phyloP scores from a whole-genome alignment of 106 monocot species.

The Allium cepa region DNA sequence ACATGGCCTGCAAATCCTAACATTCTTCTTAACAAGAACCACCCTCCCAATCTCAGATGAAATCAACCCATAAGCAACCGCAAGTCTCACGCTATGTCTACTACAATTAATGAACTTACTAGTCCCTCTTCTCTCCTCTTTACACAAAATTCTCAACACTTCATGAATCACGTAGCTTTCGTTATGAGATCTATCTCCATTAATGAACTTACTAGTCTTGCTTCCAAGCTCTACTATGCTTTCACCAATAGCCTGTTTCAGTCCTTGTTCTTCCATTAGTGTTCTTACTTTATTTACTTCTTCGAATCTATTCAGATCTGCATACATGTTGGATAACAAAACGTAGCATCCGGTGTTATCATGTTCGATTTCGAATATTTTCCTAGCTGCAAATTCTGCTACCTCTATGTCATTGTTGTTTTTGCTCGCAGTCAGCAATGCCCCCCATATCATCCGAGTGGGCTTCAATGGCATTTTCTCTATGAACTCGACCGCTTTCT shows the following conservation, averaged over 20 bases:
- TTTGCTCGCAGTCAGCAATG: constrained; percentile 79
- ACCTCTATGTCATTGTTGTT: constrained; percentile 47
- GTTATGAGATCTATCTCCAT: constrained; percentile 50
- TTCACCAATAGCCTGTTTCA: constrained; percentile 32
- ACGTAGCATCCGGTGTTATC: constrained; percentile 90
- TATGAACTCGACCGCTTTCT: constrained; percentile 49
- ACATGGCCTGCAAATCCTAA: constrained; percentile 66
- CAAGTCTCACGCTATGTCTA: constrained; percentile 63
- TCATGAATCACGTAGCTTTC: constrained; percentile 30
- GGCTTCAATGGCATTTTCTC: constrained; percentile 55
- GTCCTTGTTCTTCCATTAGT: constrained; percentile 48
- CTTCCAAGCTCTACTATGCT: constrained; percentile 43
- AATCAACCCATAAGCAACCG: constrained; percentile 57
- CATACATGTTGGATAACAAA: constrained; percentile 57
- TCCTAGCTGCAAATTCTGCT: constrained; percentile 65
- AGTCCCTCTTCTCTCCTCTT: constrained; percentile 27
- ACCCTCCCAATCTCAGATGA: constrained; percentile 51
- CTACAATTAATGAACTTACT: constrained; percentile 9
- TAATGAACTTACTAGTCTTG: constrained; percentile 37
- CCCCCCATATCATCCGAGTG: constrained; percentile 76
- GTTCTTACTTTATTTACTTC: constrained; percentile 41
- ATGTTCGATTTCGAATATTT: constrained; percentile 47
- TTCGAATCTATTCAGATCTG: constrained; percentile 51
- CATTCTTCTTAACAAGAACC: constrained; percentile 77
- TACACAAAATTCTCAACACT: constrained; percentile 50